These are phyloP conservation scores for Colletotrichum horii DNA, from an alignment of 2,329 filamentous ascomycete species.

Conservation along the genomic window DNA sequence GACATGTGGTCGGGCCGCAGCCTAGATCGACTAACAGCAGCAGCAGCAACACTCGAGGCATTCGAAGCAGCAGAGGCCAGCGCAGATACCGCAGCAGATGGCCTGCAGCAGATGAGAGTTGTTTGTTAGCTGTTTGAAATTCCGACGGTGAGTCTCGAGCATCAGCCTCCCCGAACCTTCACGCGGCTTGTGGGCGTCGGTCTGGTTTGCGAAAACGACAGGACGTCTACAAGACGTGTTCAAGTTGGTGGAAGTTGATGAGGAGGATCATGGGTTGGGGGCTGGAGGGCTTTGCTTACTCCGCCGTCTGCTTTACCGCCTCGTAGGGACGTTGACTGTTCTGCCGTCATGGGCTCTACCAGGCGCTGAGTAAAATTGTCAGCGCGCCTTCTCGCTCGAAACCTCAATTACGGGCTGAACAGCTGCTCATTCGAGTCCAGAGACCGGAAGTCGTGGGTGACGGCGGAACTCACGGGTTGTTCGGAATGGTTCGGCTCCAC, in stretches of 20 bases:
- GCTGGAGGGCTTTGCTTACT: slow-evolving; percentile 29
- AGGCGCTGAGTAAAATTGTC: slow-evolving; percentile 29
- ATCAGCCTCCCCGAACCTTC: background rate
- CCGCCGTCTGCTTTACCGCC: slow-evolving; percentile 38
- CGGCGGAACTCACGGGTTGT: slow-evolving; percentile 36
- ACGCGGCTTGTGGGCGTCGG: background rate
- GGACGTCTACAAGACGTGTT: background rate
- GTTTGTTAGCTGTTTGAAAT: background rate
- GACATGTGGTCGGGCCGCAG: background rate
- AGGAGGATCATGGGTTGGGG: background rate
- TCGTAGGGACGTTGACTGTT: slow-evolving; percentile 32
- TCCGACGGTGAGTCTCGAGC: background rate
- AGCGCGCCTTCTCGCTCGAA: background rate
- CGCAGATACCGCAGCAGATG: slow-evolving; percentile 45
- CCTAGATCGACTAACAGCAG: background rate
- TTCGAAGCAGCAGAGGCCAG: slow-evolving; percentile 45
- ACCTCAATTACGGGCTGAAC: background rate
- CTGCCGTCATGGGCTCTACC: slow-evolving; percentile 38
- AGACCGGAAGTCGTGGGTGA: background rate
- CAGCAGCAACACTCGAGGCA: slow-evolving; percentile 36
- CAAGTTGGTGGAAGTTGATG: background rate
- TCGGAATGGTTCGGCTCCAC: slow-evolving; percentile 32
- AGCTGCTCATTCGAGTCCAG: background rate
- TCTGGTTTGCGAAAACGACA: background rate
- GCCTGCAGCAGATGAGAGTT: slow-evolving; percentile 29